These are phyloP conservation scores for Prunella vulgaris DNA, from an alignment of 257 asterid species.

Conservation along the genomic window DNA sequence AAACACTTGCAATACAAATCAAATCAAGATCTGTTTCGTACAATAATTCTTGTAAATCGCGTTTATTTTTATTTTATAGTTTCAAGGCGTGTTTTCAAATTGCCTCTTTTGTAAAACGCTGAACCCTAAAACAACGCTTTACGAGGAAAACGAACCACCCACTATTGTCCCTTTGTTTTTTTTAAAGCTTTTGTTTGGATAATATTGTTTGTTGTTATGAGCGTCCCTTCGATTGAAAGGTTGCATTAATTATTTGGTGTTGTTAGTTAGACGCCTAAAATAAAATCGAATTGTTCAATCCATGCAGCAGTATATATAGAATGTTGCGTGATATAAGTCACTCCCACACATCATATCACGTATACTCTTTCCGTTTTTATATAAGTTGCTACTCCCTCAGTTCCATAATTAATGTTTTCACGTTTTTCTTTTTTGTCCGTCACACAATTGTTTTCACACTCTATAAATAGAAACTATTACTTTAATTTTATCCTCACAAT, in stretches of 20 bases:
- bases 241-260: neutral
- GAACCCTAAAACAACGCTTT: neutral
- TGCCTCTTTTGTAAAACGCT: constrained; percentile 6
- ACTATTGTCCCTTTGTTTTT: neutral
- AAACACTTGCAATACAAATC: too few species aligned
- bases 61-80: constrained; percentile 18
- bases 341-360: too few species aligned
- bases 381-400: too few species aligned
- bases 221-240: neutral
- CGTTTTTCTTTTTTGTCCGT: too few species aligned
- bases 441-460: too few species aligned
- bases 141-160: neutral
- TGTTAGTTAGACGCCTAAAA: neutral
- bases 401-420: too few species aligned
- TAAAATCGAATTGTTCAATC: neutral
- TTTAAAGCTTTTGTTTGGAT: neutral
- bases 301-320: neutral
- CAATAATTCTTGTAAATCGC: constrained; percentile 19
- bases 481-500: too few species aligned
- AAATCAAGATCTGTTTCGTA: constrained; percentile 38
- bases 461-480: too few species aligned
- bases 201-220: too few species aligned
- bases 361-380: too few species aligned
- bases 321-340: neutral
- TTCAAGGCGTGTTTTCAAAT: constrained; percentile 31